These are phyloP conservation scores for Plenodomus tracheiphilus DNA, from an alignment of 2,329 filamentous ascomycete genomes.

Conservation along the genomic window DNA sequence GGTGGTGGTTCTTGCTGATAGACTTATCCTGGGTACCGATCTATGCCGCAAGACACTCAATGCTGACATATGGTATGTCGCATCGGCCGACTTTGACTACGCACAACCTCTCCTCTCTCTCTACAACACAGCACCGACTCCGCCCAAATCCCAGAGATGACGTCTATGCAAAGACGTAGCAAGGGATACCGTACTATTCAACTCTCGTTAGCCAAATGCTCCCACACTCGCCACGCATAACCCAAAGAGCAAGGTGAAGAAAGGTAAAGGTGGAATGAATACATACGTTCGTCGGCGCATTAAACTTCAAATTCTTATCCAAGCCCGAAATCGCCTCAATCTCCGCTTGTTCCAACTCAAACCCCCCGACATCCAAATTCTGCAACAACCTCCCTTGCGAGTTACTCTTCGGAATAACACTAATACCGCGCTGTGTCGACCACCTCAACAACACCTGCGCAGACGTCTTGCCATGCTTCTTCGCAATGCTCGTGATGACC, in stretches of 20 bases:
- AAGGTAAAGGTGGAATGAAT: background rate
- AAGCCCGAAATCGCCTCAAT: conserved; percentile 35
- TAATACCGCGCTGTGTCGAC: conserved; percentile 70
- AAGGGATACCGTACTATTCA: conserved; percentile 40
- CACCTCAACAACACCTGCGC: conserved; percentile 85
- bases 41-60: too few species aligned
- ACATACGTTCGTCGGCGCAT: conserved; percentile 41
- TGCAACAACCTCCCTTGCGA: conserved; percentile 32
- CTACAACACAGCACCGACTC: too few species aligned
- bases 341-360: conserved; percentile 35
- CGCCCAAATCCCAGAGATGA: background rate
- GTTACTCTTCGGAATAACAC: conserved; percentile 45
- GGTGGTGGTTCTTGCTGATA: too few species aligned
- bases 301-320: conserved; percentile 40
- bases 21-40: too few species aligned
- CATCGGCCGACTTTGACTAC: too few species aligned
- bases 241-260: too few species aligned
- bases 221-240: background rate
- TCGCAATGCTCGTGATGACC: conserved; percentile 70
- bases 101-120: background rate
- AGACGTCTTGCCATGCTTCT: conserved; percentile 66
- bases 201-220: conserved; percentile 16
- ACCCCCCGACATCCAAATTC: conserved; percentile 39
- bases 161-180: conserved; percentile 41
- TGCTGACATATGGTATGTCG: too few species aligned